Evolutionary conservation across 768 basidiomycete species (phyloP).

Genomic region (Inosperma sp.): DNA sequence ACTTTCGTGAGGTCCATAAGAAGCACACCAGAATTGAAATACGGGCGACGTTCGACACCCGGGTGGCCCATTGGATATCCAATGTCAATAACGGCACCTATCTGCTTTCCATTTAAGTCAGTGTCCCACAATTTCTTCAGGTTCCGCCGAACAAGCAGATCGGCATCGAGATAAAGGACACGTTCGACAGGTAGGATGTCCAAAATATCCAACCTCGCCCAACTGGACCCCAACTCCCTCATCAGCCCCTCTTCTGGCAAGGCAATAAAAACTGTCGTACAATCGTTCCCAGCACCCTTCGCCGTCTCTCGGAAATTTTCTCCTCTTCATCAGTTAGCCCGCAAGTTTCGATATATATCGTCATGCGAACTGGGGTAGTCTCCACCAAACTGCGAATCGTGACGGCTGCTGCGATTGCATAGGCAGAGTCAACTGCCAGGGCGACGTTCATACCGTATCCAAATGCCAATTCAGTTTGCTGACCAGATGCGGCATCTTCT

Average conservation of each 20-base stretch:
- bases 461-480: constrained; percentile 21
- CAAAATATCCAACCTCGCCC: constrained; percentile 51
- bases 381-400: constrained; percentile 40
- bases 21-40: constrained; percentile 56
- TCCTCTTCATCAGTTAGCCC: constrained; percentile 37
- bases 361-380: constrained; percentile 35
- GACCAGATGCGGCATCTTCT: constrained; percentile 8
- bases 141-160: constrained; percentile 41
- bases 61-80: constrained; percentile 47
- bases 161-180: constrained; percentile 50
- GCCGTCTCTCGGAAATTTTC: constrained; percentile 29
- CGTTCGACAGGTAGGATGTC: constrained; percentile 44
- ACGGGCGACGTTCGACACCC: constrained; percentile 27
- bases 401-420: constrained; percentile 47
- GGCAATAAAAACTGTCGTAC: constrained; percentile 41
- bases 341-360: constrained; percentile 48
- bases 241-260: constrained; percentile 31
- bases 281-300: constrained; percentile 19
- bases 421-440: constrained; percentile 38
- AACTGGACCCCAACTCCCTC: constrained; percentile 29
- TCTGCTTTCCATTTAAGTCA: constrained; percentile 36
- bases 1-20: constrained; percentile 44
- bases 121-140: constrained; percentile 42
- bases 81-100: constrained; percentile 47
- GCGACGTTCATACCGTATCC: constrained; percentile 48